A percentile compares a stretch with the other conserved stretches of the same genome.
These are phyloP conservation scores for Yarrowia deformans DNA, from an alignment of 805 yeast genomes.

Conservation along the genomic window DNA sequence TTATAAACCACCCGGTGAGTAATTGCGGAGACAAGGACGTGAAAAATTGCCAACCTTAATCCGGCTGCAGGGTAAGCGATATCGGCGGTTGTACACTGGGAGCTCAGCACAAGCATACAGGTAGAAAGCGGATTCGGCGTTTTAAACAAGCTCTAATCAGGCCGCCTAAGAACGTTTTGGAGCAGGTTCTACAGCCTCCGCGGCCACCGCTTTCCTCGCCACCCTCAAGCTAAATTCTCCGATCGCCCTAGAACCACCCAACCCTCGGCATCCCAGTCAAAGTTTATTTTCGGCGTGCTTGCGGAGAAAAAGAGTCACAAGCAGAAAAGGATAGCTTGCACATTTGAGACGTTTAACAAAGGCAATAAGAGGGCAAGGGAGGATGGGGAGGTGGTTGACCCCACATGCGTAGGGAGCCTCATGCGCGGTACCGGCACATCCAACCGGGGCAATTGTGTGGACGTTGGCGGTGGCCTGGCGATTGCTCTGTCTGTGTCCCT, in stretches of 20 bases:
- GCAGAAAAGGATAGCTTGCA: constrained; percentile 10
- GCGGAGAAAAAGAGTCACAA: constrained; percentile 37
- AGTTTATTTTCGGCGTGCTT: constrained; percentile 38
- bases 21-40: constrained; percentile 39
- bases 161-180: background rate
- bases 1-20: constrained; percentile 37
- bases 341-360: constrained; percentile 29
- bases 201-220: background rate
- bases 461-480: background rate
- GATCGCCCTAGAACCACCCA: constrained; percentile 22
- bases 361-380: constrained; percentile 14
- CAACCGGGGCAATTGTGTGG: too few relatives aligned
- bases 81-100: constrained; percentile 22
- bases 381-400: background rate
- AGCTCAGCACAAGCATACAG: background rate
- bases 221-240: constrained; percentile 10
- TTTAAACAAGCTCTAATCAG: too few relatives aligned
- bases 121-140: background rate
- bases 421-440: background rate
- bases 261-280: constrained; percentile 26
- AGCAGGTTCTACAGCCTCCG: background rate
- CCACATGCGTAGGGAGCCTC: background rate
- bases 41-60: constrained; percentile 38
- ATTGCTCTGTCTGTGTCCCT: constrained; percentile 1
- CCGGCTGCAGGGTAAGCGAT: constrained; percentile 38